phyloP scores from a whole-genome alignment of 2,329 filamentous ascomycete genomes.

The Gremmenia infestans region DNA sequence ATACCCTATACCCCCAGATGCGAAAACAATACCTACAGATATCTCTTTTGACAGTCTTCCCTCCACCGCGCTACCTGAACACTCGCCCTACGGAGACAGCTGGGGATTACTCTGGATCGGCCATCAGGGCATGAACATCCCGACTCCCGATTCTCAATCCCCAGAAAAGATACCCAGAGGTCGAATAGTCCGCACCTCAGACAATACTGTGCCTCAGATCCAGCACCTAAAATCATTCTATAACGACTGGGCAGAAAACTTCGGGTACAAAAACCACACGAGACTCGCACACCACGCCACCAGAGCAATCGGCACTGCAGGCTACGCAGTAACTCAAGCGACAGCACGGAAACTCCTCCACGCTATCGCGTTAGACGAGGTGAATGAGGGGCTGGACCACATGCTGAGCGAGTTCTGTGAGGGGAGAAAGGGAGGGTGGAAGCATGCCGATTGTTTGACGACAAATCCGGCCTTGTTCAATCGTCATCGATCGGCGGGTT shows the following conservation, averaged over 20 bases:
- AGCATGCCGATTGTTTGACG: conserved; percentile 3
- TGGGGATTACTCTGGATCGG: conserved; percentile 35
- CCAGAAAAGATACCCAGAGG: neutral
- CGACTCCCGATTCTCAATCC: neutral
- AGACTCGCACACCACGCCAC: neutral
- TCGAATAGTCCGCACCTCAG: neutral
- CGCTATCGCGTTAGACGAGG: neutral
- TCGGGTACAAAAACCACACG: neutral
- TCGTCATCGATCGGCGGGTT: conserved; percentile 1
- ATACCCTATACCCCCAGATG: neutral
- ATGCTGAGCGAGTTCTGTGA: conserved; percentile 9
- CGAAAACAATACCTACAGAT: neutral
- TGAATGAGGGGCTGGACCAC: conserved; percentile 5
- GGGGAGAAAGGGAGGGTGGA: neutral
- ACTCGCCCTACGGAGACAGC: conserved; percentile 26
- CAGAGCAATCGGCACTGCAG: conserved; percentile 1
- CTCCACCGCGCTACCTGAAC: neutral
- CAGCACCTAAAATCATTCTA: neutral
- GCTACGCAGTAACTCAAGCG: conserved; percentile 7
- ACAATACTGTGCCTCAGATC: neutral
- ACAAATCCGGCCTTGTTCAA: neutral
- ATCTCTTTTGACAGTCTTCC: neutral
- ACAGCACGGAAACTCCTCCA: conserved; percentile 5
- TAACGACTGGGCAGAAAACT: neutral
- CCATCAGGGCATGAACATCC: conserved; percentile 28